Evolutionary conservation across 202 grass and related monocot species (phyloP).

Genomic region (Tripidium arundinaceum): DNA sequence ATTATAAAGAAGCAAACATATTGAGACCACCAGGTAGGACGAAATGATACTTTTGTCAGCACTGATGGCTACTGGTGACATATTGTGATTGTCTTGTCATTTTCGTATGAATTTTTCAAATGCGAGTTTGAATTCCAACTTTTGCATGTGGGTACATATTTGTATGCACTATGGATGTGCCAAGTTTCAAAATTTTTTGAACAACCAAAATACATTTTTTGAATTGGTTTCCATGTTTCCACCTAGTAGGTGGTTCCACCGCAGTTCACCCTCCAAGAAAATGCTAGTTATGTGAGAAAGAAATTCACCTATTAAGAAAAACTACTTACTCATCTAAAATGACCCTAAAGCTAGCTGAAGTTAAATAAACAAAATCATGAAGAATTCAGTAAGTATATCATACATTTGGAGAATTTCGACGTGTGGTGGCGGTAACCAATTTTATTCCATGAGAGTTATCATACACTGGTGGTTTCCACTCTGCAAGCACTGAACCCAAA

Average conservation of each 20-base stretch:
- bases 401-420: conserved; percentile 99
- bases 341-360: neutral
- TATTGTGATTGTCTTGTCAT: neutral
- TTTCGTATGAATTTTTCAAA: no score
- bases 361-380: neutral
- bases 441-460: conserved; percentile 95
- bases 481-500: conserved; percentile 76
- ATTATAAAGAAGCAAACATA: neutral
- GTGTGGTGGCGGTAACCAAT: conserved; percentile 84
- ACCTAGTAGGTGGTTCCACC: no score
- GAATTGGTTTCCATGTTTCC: no score
- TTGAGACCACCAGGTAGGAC: neutral
- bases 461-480: conserved; percentile 99
- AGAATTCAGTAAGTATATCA: conserved; percentile 11
- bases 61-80: neutral
- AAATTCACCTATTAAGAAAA: neutral
- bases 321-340: neutral
- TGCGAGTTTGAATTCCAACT: no score
- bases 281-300: no score
- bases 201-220: no score
- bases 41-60: neutral
- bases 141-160: no score
- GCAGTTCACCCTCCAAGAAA: neutral
- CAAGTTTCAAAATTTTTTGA: no score
- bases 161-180: no score